These are phyloP conservation scores for Hemileccinum rubropunctum DNA, from an alignment of 768 basidiomycete genomes.

Conservation along the genomic window DNA sequence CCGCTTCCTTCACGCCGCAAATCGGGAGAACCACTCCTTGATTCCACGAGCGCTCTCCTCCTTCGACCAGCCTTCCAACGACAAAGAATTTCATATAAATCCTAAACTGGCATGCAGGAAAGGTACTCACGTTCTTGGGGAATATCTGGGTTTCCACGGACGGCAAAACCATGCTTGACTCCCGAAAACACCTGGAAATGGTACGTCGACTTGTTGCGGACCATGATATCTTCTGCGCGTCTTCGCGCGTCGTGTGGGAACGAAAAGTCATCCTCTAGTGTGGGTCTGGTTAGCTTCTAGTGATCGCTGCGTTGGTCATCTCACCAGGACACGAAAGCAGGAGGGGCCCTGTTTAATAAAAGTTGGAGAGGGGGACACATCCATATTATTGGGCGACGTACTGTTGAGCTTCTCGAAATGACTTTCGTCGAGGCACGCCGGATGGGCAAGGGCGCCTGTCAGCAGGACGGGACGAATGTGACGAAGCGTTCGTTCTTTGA, in stretches of 20 bases:
- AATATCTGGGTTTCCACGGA: slow-evolving; percentile 13
- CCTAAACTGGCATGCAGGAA: too few relatives aligned
- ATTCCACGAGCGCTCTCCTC: slow-evolving; percentile 36
- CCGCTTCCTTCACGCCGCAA: neutral
- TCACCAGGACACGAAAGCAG: slow-evolving; percentile 25
- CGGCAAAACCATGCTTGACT: slow-evolving; percentile 29
- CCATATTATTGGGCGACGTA: slow-evolving; percentile 22
- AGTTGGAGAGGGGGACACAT: too few relatives aligned
- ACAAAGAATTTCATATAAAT: too few relatives aligned
- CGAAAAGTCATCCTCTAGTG: slow-evolving; percentile 45
- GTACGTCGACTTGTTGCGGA: slow-evolving; percentile 46
- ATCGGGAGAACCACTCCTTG: neutral
- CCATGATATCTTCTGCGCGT: slow-evolving; percentile 54
- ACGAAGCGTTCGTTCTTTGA: neutral
- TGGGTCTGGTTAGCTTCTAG: neutral
- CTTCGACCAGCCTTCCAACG: too few relatives aligned
- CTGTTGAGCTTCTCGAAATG: slow-evolving; percentile 49
- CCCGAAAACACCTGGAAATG: slow-evolving; percentile 54
- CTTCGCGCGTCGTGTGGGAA: slow-evolving; percentile 50
- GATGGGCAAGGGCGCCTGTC: slow-evolving; percentile 50
- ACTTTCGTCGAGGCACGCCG: slow-evolving; percentile 47
- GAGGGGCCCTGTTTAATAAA: slow-evolving; percentile 13
- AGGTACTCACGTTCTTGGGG: slow-evolving; percentile 7
- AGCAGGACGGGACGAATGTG: neutral
- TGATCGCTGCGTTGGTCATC: neutral